These are phyloP conservation scores for Phycomyces nitens DNA, from an alignment of 192 early-diverging fungal genomes.

Conservation along the genomic window DNA sequence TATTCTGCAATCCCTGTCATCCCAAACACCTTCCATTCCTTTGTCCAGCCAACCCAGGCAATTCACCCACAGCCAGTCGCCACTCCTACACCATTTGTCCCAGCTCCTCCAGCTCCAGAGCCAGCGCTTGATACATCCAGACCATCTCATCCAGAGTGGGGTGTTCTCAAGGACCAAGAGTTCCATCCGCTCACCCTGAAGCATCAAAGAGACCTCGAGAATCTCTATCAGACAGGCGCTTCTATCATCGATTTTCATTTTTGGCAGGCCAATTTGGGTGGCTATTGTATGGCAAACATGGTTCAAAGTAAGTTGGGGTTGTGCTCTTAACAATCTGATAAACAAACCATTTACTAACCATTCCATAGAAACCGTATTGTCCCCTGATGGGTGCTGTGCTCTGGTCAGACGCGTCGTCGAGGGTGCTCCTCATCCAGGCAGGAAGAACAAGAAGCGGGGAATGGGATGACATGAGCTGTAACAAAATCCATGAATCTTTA, in stretches of 20 bases:
- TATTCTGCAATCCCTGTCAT: background rate
- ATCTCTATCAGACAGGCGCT: slow-evolving; percentile 18
- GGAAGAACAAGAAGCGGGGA: slow-evolving; percentile 32
- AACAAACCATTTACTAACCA: background rate
- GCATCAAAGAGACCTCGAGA: slow-evolving; percentile 33
- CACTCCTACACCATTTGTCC: background rate
- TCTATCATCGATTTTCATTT: slow-evolving; percentile 34
- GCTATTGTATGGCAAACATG: slow-evolving; percentile 39
- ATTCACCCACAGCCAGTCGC: background rate
- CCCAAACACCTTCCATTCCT: background rate
- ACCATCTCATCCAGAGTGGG: slow-evolving; percentile 37
- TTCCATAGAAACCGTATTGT: slow-evolving; percentile 26
- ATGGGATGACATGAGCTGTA: slow-evolving; percentile 1
- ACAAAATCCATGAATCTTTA: background rate
- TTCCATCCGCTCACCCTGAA: slow-evolving; percentile 38
- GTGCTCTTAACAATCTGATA: background rate
- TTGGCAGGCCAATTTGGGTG: slow-evolving; percentile 38
- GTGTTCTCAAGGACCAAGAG: slow-evolving; percentile 33
- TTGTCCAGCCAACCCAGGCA: background rate
- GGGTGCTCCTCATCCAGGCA: slow-evolving; percentile 35
- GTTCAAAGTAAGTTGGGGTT: slow-evolving; percentile 18
- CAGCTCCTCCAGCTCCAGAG: background rate
- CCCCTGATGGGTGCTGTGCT: slow-evolving; percentile 26
- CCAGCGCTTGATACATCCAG: slow-evolving; percentile 20
- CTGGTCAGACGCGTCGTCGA: slow-evolving; percentile 32